These are phyloP conservation scores for Aspergillus amoenus DNA, from an alignment of 2,329 filamentous ascomycete genomes.

Conservation along the genomic window DNA sequence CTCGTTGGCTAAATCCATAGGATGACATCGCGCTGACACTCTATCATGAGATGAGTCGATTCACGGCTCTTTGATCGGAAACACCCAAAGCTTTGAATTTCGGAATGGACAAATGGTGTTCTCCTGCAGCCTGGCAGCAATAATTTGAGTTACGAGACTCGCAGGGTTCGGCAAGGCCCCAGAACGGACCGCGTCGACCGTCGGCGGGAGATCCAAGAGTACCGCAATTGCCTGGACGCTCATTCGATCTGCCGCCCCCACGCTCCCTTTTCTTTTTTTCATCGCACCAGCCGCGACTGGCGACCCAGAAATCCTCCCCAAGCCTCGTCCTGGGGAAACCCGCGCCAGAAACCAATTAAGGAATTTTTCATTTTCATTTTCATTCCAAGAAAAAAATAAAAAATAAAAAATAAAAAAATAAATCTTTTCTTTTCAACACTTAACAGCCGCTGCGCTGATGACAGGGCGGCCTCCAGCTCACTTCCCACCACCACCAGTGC, in stretches of 20 bases:
- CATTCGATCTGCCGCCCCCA: conserved; percentile 15
- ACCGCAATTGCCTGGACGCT: neutral
- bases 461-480: neutral
- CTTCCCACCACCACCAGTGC: neutral
- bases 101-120: neutral
- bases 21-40: conserved; percentile 5
- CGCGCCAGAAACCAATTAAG: neutral
- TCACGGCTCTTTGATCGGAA: neutral
- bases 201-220: conserved; percentile 20
- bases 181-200: conserved; percentile 19
- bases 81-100: neutral
- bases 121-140: neutral
- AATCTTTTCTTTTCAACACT: neutral
- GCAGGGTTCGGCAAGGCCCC: conserved; percentile 16
- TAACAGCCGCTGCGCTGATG: neutral
- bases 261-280: conserved; percentile 12
- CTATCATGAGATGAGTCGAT: neutral
- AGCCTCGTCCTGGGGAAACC: neutral
- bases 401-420: neutral
- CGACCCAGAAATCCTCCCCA: conserved; percentile 16
- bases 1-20: neutral
- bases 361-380: too few species aligned
- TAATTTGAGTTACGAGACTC: neutral
- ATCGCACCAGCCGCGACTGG: conserved; percentile 25
- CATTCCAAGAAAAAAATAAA: neutral